Evolutionary conservation across 345 rosid species (phyloP), one percentile per base, ranked within the genome.

Genomic region (Gossypium sturtianum): DNA sequence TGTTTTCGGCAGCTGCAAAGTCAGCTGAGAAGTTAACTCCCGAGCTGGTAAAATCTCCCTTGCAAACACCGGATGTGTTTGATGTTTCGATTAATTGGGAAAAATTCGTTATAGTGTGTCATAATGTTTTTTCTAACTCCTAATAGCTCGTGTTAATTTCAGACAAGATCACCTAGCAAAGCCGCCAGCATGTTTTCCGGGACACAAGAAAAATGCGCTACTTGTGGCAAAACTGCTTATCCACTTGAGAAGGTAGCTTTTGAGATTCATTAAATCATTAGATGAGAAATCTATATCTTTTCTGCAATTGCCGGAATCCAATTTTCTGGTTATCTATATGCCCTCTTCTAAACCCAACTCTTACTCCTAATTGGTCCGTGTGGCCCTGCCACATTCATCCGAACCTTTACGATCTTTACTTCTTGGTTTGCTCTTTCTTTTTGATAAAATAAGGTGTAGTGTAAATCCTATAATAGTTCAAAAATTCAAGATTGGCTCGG

Each of bases 111-210:
- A 8, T 77, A 15, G 41, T 12, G 19, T 56, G 9, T 53, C 13
- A 57, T 57, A 57, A 25, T 64, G 53, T 34, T 47, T 70, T 71
- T 61, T 67, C 80, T 82, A 74, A 75, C 77, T 69, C 76, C 51
- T 51, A 43, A 64, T 73, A 45, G 77, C 76, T 70, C 81, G 72
- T 76, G 57, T 75, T 84, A 66, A 45, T 87, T 79, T 75, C 87
- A 96, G 99, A 88, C 92, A 62, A 89, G 94, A 80, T 91, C 99
- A 22, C 97, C 98, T 57, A 93, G 99, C 83, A 89, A 90, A 86
- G 90, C 97, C 47, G 99, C 98, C 38, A 65, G 97, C 79, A 90
- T 90, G 97, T 96, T 93, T 78, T 91, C 97, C 27, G 99, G 99
- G 74, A 96, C 99, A 2, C 97, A 88, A 82, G 99, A 96, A 67